Conservation (phyloP, 768 basidiomycete species). For the Pisolithus marmoratus region DNA sequence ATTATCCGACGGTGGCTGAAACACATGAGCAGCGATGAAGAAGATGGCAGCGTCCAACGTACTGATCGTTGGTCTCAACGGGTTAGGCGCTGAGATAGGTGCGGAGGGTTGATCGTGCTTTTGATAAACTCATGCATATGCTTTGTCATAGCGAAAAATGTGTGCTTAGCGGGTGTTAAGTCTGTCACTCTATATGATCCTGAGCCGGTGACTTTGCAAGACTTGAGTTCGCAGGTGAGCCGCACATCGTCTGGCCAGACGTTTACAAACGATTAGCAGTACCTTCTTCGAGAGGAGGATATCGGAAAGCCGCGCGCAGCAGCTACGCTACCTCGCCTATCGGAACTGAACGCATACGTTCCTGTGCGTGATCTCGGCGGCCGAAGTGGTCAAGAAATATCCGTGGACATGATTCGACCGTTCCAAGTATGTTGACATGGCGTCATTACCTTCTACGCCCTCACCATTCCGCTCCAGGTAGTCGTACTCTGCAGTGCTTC, state of each 20-base stretch:
- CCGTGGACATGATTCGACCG: conserved; percentile 73
- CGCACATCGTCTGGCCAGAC: conserved; percentile 5
- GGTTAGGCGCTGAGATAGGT: conserved; percentile 96
- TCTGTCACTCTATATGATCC: conserved; percentile 96
- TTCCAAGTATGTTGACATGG: conserved; percentile 65
- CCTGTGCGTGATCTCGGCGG: conserved; percentile 88
- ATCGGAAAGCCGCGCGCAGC: conserved; percentile 84
- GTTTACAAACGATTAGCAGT: conserved; percentile 42
- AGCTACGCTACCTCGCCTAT: conserved; percentile 80
- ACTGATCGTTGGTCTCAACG: conserved; percentile 86
- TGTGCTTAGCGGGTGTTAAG: conserved; percentile 94
- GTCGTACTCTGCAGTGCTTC: conserved; percentile 83
- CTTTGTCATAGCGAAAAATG: conserved; percentile 68
- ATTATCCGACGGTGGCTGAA: conserved; percentile 12
- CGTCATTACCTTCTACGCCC: neutral
- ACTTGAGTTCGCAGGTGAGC: conserved; percentile 85
- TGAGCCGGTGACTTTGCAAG: conserved; percentile 78
- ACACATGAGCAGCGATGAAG: conserved; percentile 82
- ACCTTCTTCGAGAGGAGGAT: conserved; percentile 87
- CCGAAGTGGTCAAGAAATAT: conserved; percentile 67
- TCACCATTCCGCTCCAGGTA: conserved; percentile 43
- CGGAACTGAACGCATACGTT: conserved; percentile 94
- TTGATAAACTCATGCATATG: conserved; percentile 7
- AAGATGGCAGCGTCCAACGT: conserved; percentile 96
- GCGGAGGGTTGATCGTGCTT: conserved; percentile 13